Evolutionary conservation across 192 early-diverging fungal genomes (phyloP).

Genomic region (Phycomyces nitens): DNA sequence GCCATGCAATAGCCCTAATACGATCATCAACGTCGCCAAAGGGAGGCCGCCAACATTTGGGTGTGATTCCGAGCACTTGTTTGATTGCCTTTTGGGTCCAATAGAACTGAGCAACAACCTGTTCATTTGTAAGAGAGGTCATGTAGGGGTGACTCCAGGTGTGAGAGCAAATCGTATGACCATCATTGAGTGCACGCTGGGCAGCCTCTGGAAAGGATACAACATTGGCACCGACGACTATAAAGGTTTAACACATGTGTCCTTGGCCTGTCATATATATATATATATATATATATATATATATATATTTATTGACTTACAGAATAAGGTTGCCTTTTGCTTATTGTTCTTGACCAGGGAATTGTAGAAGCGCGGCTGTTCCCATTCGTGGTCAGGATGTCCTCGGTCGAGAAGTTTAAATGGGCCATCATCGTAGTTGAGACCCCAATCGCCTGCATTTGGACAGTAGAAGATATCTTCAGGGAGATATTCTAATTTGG

Average conservation of each 20-base stretch:
- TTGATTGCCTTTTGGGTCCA: conserved; percentile 48
- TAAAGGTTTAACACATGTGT: too few species aligned
- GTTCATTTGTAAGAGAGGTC: conserved; percentile 49
- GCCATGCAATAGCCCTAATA: conserved; percentile 46
- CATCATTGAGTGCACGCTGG: conserved; percentile 32
- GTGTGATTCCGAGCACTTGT: conserved; percentile 38
- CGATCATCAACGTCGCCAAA: conserved; percentile 59
- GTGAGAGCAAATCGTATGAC: conserved; percentile 64
- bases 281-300: too few species aligned
- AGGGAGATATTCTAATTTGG: conserved; percentile 38
- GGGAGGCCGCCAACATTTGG: conserved; percentile 52
- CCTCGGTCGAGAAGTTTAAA: conserved; percentile 16
- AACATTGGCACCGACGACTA: conserved; percentile 38
- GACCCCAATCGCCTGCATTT: conserved; percentile 31
- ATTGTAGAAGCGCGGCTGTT: conserved; percentile 38
- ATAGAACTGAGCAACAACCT: conserved; percentile 60
- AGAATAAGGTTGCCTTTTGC: conserved; percentile 42
- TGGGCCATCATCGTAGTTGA: conserved; percentile 45
- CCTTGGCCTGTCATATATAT: too few species aligned
- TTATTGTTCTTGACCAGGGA: conserved; percentile 32
- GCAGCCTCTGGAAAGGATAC: conserved; percentile 29
- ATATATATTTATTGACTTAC: too few species aligned
- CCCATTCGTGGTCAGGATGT: conserved; percentile 20
- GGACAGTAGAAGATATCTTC: conserved; percentile 39
- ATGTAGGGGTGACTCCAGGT: conserved; percentile 57